phyloP scores from a whole-genome alignment of 1,284 basidiomycete species.

The Exsudoporus floridanus region DNA sequence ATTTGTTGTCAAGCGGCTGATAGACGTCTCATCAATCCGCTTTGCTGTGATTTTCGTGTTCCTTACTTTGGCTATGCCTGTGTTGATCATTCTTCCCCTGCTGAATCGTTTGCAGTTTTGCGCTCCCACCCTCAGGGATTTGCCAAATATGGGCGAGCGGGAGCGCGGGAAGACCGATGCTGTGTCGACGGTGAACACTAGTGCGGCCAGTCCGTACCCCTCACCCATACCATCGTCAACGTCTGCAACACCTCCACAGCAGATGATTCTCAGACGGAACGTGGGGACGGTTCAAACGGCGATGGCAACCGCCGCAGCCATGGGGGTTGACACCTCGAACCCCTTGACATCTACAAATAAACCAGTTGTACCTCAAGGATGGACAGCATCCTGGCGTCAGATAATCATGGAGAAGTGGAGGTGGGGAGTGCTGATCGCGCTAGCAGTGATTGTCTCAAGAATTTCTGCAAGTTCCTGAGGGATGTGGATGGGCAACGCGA shows the following conservation, averaged over 20 bases:
- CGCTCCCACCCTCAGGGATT: conserved; percentile 59
- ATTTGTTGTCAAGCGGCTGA: conserved; percentile 21
- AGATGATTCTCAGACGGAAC: conserved; percentile 19
- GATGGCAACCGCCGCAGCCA: conserved; percentile 1
- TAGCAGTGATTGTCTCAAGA: conserved; percentile 74
- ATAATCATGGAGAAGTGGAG: conserved; percentile 81
- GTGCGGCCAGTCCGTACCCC: conserved; percentile 15
- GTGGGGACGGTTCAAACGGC: conserved; percentile 6
- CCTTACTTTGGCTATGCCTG: conserved; percentile 17
- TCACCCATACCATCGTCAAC: conserved; percentile 17
- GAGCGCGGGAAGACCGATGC: conserved; percentile 55
- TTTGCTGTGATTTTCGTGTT: conserved; percentile 24
- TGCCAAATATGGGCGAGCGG: conserved; percentile 87
- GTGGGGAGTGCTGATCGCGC: conserved; percentile 73
- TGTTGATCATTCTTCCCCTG: conserved; percentile 22
- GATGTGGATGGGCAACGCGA: background rate
- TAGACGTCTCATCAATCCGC: conserved; percentile 16
- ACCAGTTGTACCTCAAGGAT: conserved; percentile 39
- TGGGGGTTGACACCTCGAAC: conserved; percentile 16
- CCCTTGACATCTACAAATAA: conserved; percentile 34
- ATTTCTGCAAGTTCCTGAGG: conserved; percentile 46
- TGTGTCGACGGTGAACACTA: conserved; percentile 15
- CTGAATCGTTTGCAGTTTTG: conserved; percentile 56
- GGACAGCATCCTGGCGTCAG: conserved; percentile 58
- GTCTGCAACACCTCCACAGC: conserved; percentile 21